A percentile compares a stretch with the other conserved stretches of the same genome.
These are phyloP conservation scores for Epichloe sibirici DNA, from an alignment of 2,329 filamentous ascomycete genomes.

Conservation along the genomic window DNA sequence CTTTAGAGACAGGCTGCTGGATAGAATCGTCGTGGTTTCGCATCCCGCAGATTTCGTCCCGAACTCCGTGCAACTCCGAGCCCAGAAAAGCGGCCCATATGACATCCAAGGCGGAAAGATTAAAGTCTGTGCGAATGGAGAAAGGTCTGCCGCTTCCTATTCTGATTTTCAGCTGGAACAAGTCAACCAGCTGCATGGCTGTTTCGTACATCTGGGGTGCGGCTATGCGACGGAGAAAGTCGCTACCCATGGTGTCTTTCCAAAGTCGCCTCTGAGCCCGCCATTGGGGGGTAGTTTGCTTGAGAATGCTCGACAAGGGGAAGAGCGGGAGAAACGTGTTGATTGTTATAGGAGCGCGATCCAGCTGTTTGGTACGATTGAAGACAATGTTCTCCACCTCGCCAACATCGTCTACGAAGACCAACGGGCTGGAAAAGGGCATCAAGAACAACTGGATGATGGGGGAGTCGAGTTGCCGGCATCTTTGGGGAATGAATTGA, in stretches of 20 bases:
- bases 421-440: slow-evolving; percentile 27
- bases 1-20: neutral
- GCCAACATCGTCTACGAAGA: slow-evolving; percentile 26
- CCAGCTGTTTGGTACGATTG: slow-evolving; percentile 29
- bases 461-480: neutral
- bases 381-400: slow-evolving; percentile 32
- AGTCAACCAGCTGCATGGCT: slow-evolving; percentile 16
- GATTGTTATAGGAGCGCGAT: slow-evolving; percentile 23
- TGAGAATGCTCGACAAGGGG: slow-evolving; percentile 21
- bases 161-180: slow-evolving; percentile 22
- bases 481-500: neutral
- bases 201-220: slow-evolving; percentile 22
- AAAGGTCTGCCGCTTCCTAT: slow-evolving; percentile 14
- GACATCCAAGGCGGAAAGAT: slow-evolving; percentile 18
- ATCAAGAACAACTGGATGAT: slow-evolving; percentile 22
- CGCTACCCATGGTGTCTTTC: slow-evolving; percentile 25
- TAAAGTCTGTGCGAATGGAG: slow-evolving; percentile 17
- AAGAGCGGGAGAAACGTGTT: slow-evolving; percentile 20
- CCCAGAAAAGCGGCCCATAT: slow-evolving; percentile 20
- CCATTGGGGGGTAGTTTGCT: slow-evolving; percentile 19
- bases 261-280: slow-evolving; percentile 22
- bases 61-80: slow-evolving; percentile 2
- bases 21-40: neutral
- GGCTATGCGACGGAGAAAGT: slow-evolving; percentile 17
- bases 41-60: neutral